phyloP scores from a whole-genome alignment of 139 green algal species.

The Tetratostichococcus sp. region DNA sequence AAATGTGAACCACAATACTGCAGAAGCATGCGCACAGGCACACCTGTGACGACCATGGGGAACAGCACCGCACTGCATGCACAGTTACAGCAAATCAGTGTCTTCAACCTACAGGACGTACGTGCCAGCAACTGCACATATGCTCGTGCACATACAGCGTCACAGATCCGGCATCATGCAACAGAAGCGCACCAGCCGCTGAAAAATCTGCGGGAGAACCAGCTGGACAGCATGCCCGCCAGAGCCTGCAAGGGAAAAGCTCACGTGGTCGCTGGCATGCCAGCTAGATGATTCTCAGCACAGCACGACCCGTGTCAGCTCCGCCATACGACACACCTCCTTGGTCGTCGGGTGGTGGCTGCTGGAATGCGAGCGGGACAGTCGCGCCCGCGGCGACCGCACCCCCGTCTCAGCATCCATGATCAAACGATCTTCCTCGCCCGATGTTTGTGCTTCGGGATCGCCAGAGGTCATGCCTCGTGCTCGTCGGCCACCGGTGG shows the following conservation, averaged over 20 bases:
- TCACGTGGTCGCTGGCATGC: no score
- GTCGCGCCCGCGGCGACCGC: background rate
- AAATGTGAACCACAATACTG: no score
- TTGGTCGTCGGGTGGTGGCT: background rate
- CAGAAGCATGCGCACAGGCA: no score
- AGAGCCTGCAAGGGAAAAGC: background rate
- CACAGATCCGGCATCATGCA: no score
- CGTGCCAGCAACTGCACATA: no score
- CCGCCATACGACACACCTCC: background rate
- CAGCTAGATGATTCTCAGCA: no score
- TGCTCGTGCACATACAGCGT: no score
- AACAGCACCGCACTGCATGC: slow-evolving; percentile 78
- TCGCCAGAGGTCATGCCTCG: background rate
- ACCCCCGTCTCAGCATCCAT: background rate
- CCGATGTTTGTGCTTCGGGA: background rate
- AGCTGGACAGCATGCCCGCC: background rate
- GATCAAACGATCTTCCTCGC: background rate
- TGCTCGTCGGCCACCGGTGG: no score
- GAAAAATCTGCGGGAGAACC: background rate
- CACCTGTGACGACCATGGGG: slow-evolving; percentile 75
- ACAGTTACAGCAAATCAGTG: background rate
- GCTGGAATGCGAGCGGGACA: background rate
- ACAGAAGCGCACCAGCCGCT: background rate
- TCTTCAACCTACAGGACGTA: no score
- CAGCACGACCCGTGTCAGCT: no score